Evolutionary conservation across 352 stramenopile species (phyloP), one percentile per base, ranked within the genome.

Genomic region (Globisporangium mamillatum): DNA sequence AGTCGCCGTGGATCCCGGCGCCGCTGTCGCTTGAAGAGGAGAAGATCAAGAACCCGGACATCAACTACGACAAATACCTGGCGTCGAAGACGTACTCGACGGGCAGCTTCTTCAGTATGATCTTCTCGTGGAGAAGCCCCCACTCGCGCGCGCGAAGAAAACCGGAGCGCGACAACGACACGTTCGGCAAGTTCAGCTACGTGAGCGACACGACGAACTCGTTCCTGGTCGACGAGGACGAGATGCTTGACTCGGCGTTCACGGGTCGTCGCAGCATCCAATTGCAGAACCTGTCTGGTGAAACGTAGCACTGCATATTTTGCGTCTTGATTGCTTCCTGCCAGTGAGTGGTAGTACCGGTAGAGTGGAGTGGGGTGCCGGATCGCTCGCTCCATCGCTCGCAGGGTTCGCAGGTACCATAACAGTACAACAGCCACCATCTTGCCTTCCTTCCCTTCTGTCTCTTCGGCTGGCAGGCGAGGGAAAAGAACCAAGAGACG

Each of bases 181-280:
- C 75, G 48, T 95, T 95, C 62, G 88, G 86, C 75, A 93, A 93
- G 70, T 95, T 95, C 60, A 95, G 88, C 73, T 95, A 94, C 75
- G 86, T 95, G 65, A 94, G 88, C 70, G 88, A 95, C 74, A 93
- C 86, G 64, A 93, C 86, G 32, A 93, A 92, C 68, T 95, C 88
- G 67, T 95, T 95, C 74, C 74, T 95, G 12, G 88, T 95, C 68
- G 88, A 95, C 72, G 88, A 95, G 80, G 88, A 95, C 69, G 88
- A 95, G 67, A 95, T 95, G 84, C 81, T 95, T 34, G 88, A 95
- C 56, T 79, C 88, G 20, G 88, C 88, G 24, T 95, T 95, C 69
- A 92, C 86, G 14, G 88, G 88, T 8, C 79, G 88, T 10, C 84
- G 86, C 64, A 94, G 86, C 69, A 78, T 95, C 56, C 88, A 95